phyloP scores from a whole-genome alignment of 805 yeast species.

The Torulaspora indica region DNA sequence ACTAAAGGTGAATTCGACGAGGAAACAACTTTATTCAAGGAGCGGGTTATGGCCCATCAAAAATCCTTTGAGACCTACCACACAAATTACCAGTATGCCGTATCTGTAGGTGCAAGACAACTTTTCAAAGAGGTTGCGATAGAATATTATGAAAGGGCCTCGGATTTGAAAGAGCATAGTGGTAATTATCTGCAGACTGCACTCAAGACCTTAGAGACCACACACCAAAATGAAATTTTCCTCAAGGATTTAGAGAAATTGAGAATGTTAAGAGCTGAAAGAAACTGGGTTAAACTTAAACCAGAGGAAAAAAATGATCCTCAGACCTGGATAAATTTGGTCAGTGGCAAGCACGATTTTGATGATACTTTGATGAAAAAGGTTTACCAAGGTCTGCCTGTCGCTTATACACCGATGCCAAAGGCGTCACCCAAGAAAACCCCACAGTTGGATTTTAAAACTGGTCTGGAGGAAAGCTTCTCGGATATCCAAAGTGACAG shows the following conservation, averaged over 20 bases:
- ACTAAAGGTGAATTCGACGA: conserved; percentile 25
- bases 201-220: conserved; percentile 18
- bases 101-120: conserved; percentile 26
- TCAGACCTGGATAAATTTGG: conserved; percentile 24
- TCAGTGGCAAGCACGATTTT: conserved; percentile 25
- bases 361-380: conserved; percentile 16
- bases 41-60: conserved; percentile 21
- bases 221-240: conserved; percentile 18
- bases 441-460: conserved; percentile 9
- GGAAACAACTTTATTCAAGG: conserved; percentile 25
- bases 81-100: conserved; percentile 23
- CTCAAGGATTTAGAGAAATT: conserved; percentile 25
- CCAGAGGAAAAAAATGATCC: conserved; percentile 23
- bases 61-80: conserved; percentile 20
- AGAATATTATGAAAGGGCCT: conserved; percentile 23
- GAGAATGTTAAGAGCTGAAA: conserved; percentile 24
- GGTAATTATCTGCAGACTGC: conserved; percentile 20
- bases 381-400: conserved; percentile 13
- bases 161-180: conserved; percentile 26
- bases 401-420: conserved; percentile 11
- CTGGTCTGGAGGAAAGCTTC: conserved; percentile 14
- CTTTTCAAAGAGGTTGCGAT: conserved; percentile 24
- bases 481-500: conserved; percentile 11
- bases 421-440: conserved; percentile 1
- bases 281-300: conserved; percentile 25